phyloP scores from a whole-genome alignment of 768 basidiomycete species.

The Suillus tomentosus region DNA sequence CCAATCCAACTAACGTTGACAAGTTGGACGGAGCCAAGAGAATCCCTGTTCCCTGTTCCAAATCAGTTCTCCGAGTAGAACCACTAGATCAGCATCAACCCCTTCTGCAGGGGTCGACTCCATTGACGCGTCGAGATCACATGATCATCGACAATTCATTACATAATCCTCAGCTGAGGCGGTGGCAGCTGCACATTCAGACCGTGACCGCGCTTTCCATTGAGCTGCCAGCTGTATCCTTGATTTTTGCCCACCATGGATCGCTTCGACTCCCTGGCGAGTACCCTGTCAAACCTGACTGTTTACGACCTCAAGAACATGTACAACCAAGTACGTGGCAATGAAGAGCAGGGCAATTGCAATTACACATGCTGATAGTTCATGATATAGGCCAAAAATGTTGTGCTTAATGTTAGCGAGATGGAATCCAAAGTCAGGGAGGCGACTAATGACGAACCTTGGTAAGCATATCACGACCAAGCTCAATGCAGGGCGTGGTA shows the following conservation, averaged over 20 bases:
- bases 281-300: constrained; percentile 77
- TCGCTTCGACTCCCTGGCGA: constrained; percentile 73
- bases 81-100: constrained; percentile 18
- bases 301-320: constrained; percentile 93
- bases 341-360: constrained; percentile 8
- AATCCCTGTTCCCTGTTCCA: neutral
- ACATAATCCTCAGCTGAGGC: constrained; percentile 10
- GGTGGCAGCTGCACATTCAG: neutral
- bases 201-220: neutral
- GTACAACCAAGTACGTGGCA: constrained; percentile 80
- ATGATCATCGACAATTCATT: constrained; percentile 10
- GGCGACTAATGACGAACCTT: constrained; percentile 97
- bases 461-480: constrained; percentile 54
- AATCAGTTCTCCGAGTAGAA: neutral
- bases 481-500: neutral
- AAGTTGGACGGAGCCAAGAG: neutral
- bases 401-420: constrained; percentile 94
- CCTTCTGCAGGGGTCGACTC: constrained; percentile 25
- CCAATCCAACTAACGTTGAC: neutral
- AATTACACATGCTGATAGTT: constrained; percentile 11
- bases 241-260: constrained; percentile 58
- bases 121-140: constrained; percentile 9
- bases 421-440: constrained; percentile 97
- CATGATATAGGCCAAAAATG: constrained; percentile 81
- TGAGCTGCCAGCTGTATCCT: constrained; percentile 6